These are phyloP conservation scores for Sphaerosporella brunnea DNA, from an alignment of 495 filamentous ascomycete genomes.

Conservation along the genomic window DNA sequence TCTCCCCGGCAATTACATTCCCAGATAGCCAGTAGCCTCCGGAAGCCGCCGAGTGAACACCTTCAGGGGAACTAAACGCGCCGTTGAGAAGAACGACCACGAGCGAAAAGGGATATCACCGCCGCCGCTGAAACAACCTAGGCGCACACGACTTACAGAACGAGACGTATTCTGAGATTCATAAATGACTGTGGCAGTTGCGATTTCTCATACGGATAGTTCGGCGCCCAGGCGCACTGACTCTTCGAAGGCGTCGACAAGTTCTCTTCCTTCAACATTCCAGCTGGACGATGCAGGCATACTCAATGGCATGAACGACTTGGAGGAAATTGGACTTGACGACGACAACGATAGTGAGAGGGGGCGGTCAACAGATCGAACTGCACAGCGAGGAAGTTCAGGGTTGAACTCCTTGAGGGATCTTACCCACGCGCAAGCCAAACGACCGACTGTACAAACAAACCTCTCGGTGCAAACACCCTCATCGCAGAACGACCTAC, in stretches of 20 bases:
- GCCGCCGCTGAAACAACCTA: no score
- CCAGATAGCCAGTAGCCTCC: no score
- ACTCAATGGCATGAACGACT: conserved; percentile 56
- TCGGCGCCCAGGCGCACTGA: no score
- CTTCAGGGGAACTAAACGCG: no score
- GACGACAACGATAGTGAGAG: conserved; percentile 30
- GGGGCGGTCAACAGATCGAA: conserved; percentile 1
- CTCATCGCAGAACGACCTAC: background rate
- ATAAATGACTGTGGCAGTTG: no score
- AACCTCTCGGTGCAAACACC: conserved; percentile 4
- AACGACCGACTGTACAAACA: conserved; percentile 17
- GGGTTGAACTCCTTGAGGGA: conserved; percentile 16
- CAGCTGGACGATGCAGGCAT: conserved; percentile 48
- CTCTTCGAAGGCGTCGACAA: conserved; percentile 48
- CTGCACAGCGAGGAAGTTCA: background rate
- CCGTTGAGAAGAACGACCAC: no score
- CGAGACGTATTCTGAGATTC: no score
- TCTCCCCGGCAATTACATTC: no score
- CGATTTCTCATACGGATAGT: no score
- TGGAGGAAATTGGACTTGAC: conserved; percentile 82
- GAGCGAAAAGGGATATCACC: no score
- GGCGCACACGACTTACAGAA: no score
- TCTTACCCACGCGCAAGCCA: conserved; percentile 23
- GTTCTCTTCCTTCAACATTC: conserved; percentile 62
- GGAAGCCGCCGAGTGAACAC: no score